These are phyloP conservation scores for Alternaria ethzedia DNA, from an alignment of 2,329 filamentous ascomycete species.

Conservation along the genomic window DNA sequence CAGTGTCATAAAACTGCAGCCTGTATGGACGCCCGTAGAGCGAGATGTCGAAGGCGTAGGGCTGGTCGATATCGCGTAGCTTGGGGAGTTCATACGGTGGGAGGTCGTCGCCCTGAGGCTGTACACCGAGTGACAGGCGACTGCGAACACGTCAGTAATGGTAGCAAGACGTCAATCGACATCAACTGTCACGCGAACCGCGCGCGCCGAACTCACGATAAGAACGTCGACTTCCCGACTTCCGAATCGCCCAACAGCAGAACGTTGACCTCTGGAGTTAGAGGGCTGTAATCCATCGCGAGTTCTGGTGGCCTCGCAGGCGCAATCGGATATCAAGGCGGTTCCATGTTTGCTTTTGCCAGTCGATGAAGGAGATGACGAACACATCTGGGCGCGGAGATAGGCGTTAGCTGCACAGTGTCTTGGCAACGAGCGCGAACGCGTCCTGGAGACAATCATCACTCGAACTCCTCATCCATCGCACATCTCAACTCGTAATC, in stretches of 20 bases:
- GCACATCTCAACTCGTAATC: not conserved
- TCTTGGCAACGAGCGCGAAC: slow-evolving; percentile 4
- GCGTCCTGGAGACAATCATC: not conserved
- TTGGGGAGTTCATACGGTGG: slow-evolving; percentile 49
- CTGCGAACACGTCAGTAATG: slow-evolving; percentile 19
- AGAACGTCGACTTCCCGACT: slow-evolving; percentile 68
- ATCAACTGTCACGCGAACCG: not conserved
- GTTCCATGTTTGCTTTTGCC: slow-evolving; percentile 20
- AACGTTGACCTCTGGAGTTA: slow-evolving; percentile 49
- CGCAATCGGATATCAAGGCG: slow-evolving; percentile 3
- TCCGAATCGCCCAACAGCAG: slow-evolving; percentile 65
- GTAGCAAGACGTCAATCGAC: not conserved
- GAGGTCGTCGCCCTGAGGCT: slow-evolving; percentile 31
- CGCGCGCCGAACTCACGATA: slow-evolving; percentile 58
- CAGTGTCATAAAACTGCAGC: slow-evolving; percentile 64
- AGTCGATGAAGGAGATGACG: not conserved
- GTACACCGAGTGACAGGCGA: slow-evolving; percentile 41
- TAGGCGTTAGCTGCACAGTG: slow-evolving; percentile 9
- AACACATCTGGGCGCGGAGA: slow-evolving; percentile 8
- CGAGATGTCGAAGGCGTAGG: slow-evolving; percentile 64
- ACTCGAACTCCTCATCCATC: not conserved
- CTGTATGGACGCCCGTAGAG: slow-evolving; percentile 63
- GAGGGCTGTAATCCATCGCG: slow-evolving; percentile 26
- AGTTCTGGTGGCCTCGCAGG: not conserved
- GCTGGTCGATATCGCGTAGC: slow-evolving; percentile 63